Conservation (phyloP, 306 rosid genomes). For the Astragalus membranaceus region DNA sequence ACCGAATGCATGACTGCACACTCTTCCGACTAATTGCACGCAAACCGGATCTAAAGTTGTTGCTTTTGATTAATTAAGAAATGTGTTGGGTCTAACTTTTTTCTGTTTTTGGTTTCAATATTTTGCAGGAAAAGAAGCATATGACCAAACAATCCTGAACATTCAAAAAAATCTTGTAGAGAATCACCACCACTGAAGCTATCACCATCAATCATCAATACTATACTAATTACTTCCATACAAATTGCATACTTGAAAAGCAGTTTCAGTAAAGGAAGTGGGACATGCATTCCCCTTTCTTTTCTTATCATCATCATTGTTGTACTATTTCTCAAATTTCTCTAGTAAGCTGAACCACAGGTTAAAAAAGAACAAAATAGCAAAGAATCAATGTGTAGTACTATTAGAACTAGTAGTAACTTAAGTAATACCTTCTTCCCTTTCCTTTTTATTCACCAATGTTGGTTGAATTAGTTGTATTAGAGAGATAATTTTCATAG, state of each 20-base stretch:
- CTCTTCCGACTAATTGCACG: no score
- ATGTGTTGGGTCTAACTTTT: not conserved
- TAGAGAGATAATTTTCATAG: conserved; percentile 32
- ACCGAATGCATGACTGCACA: no score
- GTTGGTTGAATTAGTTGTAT: conserved; percentile 30
- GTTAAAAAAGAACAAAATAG: conserved; percentile 36
- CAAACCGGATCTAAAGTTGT: no score
- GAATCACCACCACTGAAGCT: conserved; percentile 41
- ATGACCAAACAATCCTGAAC: conserved; percentile 34
- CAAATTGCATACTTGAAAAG: conserved; percentile 77
- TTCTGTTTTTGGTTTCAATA: not conserved
- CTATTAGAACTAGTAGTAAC: not conserved
- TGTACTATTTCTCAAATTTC: conserved; percentile 45
- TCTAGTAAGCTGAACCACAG: conserved; percentile 73
- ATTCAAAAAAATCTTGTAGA: conserved; percentile 43
- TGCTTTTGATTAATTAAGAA: not conserved
- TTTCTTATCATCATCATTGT: conserved; percentile 21
- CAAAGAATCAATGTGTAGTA: conserved; percentile 30
- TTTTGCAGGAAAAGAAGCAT: conserved; percentile 43
- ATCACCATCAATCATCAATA: conserved; percentile 35
- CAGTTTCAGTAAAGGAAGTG: conserved; percentile 53
- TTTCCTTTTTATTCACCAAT: not conserved
- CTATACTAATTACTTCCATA: conserved; percentile 77
- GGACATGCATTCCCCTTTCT: conserved; percentile 50
- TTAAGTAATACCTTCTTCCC: not conserved